Base-by-base conservation (phyloP, 768 basidiomycete species). In the Trichaptum fuscoviolaceum region DNA sequence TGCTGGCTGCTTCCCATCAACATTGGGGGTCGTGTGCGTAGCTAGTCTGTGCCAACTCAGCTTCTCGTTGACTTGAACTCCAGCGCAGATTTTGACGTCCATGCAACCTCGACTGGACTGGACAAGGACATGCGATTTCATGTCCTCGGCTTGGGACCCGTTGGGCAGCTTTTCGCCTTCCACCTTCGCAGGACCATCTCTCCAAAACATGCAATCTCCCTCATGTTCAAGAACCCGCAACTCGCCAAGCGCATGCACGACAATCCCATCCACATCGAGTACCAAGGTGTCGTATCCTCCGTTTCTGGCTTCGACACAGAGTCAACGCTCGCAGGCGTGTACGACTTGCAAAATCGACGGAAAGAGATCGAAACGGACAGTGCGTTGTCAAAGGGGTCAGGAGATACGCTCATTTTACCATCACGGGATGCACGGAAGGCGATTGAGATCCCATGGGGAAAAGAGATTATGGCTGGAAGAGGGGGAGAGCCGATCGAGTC, bases 141-240 rank as follows among this genome's bases (percentile, higher is more conserved):
- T 79, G 73, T 92, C 69, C 82, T 92, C 69, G 94, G 95, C 70
- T 76, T 94, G 57, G 94, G 94, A 62, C 83, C 93, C 58, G 85
- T 96, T 68, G 96, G 96, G 65, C 86, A 87, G 30, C 86, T 98
- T 67, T 69, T 98, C 69, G 84, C 95, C 18, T 86, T 90, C 75
- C 85, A 96, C 74, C 84, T 98, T 57, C 88, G 92, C 57, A 81
- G 81, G 63, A 76, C 80, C 64, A 79, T 92, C 63, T 81, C 86
- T 23, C 67, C 74, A 30, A 70, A 77, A 18, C 81, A 87, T 70
- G 74, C 83, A 58, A 80, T 96, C 72, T 84, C 85, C 26, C 85
- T 95, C 73, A 85, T 97, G 66, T 85, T 91, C 77, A 87, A 83
- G 71, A 81, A 77, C 1, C 70, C 75, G 5, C 71, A 71, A n/a